phyloP scores from a whole-genome alignment of 805 yeast species.

The Ogataea saltuana region DNA sequence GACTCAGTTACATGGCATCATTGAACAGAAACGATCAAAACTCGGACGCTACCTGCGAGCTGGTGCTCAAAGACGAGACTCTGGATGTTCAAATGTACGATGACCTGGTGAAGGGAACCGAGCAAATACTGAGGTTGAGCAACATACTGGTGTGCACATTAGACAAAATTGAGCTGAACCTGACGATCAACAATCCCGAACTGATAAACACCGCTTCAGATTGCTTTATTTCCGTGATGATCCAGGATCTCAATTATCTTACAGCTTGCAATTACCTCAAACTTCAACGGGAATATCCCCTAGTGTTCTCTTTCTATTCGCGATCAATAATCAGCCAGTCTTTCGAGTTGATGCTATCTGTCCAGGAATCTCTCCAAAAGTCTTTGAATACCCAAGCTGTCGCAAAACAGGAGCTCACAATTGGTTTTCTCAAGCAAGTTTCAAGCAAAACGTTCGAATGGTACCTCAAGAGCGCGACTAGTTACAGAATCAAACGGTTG shows the following conservation, averaged over 20 bases:
- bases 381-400: slow-evolving; percentile 19
- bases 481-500: slow-evolving; percentile 4
- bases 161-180: slow-evolving; percentile 9
- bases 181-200: slow-evolving; percentile 13
- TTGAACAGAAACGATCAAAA: background rate
- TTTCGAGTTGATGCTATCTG: slow-evolving; percentile 14
- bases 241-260: slow-evolving; percentile 30
- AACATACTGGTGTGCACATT: slow-evolving; percentile 12
- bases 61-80: slow-evolving; percentile 15
- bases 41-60: slow-evolving; percentile 8
- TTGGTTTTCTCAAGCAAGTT: slow-evolving; percentile 30
- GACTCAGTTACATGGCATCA: slow-evolving; percentile 12
- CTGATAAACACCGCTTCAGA: slow-evolving; percentile 4
- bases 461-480: slow-evolving; percentile 9
- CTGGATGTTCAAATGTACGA: slow-evolving; percentile 19
- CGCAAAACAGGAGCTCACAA: slow-evolving; percentile 22
- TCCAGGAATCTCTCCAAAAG: slow-evolving; percentile 23
- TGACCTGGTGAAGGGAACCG: slow-evolving; percentile 14
- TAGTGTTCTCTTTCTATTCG: slow-evolving; percentile 32
- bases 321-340: slow-evolving; percentile 23
- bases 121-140: slow-evolving; percentile 13
- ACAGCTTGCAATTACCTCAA: slow-evolving; percentile 26
- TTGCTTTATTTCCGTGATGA: slow-evolving; percentile 7
- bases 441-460: slow-evolving; percentile 13
- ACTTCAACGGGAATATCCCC: slow-evolving; percentile 30